These are phyloP conservation scores for Vicia villosa DNA, from an alignment of 306 rosid species.

Conservation along the genomic window DNA sequence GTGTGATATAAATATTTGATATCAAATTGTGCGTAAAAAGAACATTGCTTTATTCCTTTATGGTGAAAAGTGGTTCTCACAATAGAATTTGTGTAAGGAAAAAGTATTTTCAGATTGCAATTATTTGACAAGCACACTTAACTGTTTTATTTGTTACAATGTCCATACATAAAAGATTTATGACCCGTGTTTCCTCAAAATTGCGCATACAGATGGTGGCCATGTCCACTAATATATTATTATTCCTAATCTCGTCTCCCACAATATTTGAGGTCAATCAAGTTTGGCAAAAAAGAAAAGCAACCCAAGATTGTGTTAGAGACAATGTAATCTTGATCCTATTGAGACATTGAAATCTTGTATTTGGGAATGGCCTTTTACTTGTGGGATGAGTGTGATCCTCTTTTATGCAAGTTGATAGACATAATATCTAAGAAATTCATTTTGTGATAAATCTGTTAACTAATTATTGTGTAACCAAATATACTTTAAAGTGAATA, in stretches of 20 bases:
- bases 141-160: conserved; percentile 25
- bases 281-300: neutral
- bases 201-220: conserved; percentile 40
- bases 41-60: too few relatives aligned
- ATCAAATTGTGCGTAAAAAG: too few relatives aligned
- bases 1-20: too few relatives aligned
- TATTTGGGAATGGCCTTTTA: conserved; percentile 9
- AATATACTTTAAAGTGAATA: conserved; percentile 6
- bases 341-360: conserved; percentile 37
- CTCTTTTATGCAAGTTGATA: conserved; percentile 33
- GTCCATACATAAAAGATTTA: conserved; percentile 21
- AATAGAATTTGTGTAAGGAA: conserved; percentile 31
- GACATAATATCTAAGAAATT: conserved; percentile 31
- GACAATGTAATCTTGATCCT: neutral
- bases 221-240: conserved; percentile 31
- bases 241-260: conserved; percentile 2
- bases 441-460: conserved; percentile 5
- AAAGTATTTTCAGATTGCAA: conserved; percentile 40
- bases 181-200: conserved; percentile 41
- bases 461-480: conserved; percentile 4
- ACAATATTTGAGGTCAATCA: conserved; percentile 18
- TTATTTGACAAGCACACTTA: conserved; percentile 45
- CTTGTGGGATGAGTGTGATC: conserved; percentile 40
- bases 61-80: conserved; percentile 34
- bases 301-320: conserved; percentile 32